phyloP scores from a whole-genome alignment of 2,329 filamentous ascomycete species.

The Didymella pomorum region DNA sequence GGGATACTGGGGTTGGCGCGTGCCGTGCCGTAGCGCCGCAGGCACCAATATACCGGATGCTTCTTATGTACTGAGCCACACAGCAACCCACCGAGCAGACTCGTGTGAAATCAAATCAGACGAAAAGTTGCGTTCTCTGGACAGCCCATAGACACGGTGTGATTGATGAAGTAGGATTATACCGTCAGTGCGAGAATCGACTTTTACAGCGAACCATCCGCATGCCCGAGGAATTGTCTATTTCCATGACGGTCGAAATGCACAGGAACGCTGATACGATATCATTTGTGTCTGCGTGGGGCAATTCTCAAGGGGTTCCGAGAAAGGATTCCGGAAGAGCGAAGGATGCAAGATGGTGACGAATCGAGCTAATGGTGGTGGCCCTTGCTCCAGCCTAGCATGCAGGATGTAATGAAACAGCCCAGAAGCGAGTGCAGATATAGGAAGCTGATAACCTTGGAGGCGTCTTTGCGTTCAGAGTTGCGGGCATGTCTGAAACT shows the following conservation, averaged over 20 bases:
- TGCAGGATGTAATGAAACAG: not conserved
- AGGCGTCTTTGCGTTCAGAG: not conserved
- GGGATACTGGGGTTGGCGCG: not conserved
- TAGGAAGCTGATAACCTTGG: not conserved
- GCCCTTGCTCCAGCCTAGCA: not conserved
- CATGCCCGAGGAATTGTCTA: not conserved
- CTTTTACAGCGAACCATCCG: not conserved
- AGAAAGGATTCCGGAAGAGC: not conserved
- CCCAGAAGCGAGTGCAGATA: not conserved
- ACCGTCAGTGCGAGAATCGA: not conserved
- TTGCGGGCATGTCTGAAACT: not conserved
- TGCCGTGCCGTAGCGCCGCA: not conserved
- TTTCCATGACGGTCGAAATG: not conserved
- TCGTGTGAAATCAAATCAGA: not conserved
- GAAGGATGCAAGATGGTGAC: slow-evolving; percentile 5
- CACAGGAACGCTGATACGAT: not conserved
- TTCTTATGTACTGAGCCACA: not conserved
- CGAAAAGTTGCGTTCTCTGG: not conserved
- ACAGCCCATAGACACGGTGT: not conserved
- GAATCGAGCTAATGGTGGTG: not conserved
- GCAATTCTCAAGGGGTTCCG: not conserved
- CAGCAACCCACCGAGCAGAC: not conserved
- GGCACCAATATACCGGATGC: not conserved
- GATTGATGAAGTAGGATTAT: not conserved
- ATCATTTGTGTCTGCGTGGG: not conserved